Base-by-base conservation (phyloP, 257 asterid species). In the Cruciata laevipes region DNA sequence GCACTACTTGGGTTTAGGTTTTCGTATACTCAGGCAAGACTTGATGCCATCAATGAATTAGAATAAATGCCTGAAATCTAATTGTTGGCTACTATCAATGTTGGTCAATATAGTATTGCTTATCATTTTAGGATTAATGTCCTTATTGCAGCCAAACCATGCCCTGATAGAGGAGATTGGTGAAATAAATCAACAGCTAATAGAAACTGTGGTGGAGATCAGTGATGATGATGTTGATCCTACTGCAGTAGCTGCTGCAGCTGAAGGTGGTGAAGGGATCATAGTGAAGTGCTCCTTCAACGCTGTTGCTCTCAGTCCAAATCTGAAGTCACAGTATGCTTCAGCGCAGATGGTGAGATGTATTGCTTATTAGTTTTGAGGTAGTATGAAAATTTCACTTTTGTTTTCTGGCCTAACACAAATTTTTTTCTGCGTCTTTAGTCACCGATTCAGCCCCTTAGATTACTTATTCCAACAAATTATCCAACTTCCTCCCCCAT, bases 381-480 rank as follows among this genome's bases (percentile, higher is more conserved):
- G 20, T 64, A 18, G 42, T 21, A 20, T 25, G 10, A 13, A 37
- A 35, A 0, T 27, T 65, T 63, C 71, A 67, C 3, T n/a, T 8
- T 59, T 20, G 12, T 72, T 47, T 47, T 47, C n/a, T 14, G 16
- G 16, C 16, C 55, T 47, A 21, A 47, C 55, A 47, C 55, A 14
- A 16, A 16, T 47, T 63, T 32, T 81, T 56, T 69, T 58, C 69
- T 70, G 72, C 77, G 71, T 68, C 59, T 77, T 82, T 89, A 91
- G 98, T 87, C 94, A n/a, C 98, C 95, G 37, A 89, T 91, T 75
- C 98, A 91, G 72, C 95, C 98, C 58, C 83, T 91, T 69, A 75
- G 95, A 69, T 78, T 91, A 81, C 95, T 89, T 33, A 73, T 91
- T 69, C 98, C 98, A 37, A 78, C 72, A 38, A 83, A 84, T 77